Percentiles rank a stretch among this genome's conserved stretches.
Conservation (phyloP, 805 yeast genomes). For the Diddensiella transvaalensis region DNA sequence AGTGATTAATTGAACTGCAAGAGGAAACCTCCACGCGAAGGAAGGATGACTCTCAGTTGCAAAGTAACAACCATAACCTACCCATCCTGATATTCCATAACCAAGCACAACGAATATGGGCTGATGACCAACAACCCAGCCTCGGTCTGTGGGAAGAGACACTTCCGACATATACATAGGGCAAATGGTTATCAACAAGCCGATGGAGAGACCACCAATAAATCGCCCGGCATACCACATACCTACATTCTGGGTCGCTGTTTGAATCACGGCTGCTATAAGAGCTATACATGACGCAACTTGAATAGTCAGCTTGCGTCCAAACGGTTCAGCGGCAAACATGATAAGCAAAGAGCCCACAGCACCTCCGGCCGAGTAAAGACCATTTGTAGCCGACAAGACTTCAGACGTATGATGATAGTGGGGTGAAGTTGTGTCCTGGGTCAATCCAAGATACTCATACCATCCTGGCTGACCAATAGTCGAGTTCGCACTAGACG, state of each 20-base stretch:
- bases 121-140: slow-evolving; percentile 19
- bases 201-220: slow-evolving; percentile 50
- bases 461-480: slow-evolving; percentile 2
- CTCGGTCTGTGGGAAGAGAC: slow-evolving; percentile 31
- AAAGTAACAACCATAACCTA: slow-evolving; percentile 14
- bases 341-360: slow-evolving; percentile 11
- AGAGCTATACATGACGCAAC: slow-evolving; percentile 9
- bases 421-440: not conserved
- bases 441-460: not conserved
- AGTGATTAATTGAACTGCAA: slow-evolving; percentile 2
- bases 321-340: slow-evolving; percentile 9
- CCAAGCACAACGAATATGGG: slow-evolving; percentile 11
- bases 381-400: slow-evolving; percentile 13
- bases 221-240: slow-evolving; percentile 47
- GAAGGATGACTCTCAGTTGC: slow-evolving; percentile 9
- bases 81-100: slow-evolving; percentile 12
- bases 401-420: slow-evolving; percentile 11
- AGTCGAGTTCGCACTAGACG: slow-evolving; percentile 3
- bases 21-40: slow-evolving; percentile 4
- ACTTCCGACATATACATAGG: slow-evolving; percentile 52
- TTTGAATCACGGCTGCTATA: slow-evolving; percentile 10
- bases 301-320: slow-evolving; percentile 8
- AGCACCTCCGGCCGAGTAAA: slow-evolving; percentile 15
- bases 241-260: slow-evolving; percentile 8
- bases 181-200: slow-evolving; percentile 47